Evolutionary conservation across 257 asterid genomes (phyloP).

Genomic region (Solanum medicagineum): DNA sequence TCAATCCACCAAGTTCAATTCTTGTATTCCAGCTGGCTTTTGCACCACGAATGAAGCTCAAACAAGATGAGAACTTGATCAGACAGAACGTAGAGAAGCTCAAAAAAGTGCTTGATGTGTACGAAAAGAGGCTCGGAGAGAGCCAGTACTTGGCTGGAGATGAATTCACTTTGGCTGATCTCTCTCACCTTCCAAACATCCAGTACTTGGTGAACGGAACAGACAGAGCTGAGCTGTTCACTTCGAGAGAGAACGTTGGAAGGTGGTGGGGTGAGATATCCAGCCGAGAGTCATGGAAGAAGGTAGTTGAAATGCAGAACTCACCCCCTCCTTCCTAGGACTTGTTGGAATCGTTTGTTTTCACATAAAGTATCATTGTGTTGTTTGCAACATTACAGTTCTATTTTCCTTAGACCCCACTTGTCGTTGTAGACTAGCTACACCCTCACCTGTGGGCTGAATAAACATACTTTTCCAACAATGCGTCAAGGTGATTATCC

Average conservation of each 20-base stretch:
- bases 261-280: conserved; percentile 90
- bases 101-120: conserved; percentile 67
- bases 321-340: conserved; percentile 17
- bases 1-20: conserved; percentile 52
- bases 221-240: conserved; percentile 30
- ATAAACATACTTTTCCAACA: background rate
- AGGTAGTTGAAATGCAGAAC: conserved; percentile 58
- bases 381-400: background rate
- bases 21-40: conserved; percentile 64
- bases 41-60: conserved; percentile 65
- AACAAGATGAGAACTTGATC: conserved; percentile 54
- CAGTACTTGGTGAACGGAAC: conserved; percentile 39
- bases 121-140: conserved; percentile 65
- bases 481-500: background rate
- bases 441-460: background rate
- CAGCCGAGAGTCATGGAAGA: conserved; percentile 59
- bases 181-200: conserved; percentile 63
- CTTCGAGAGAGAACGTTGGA: conserved; percentile 52
- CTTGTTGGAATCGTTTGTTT: background rate
- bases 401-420: background rate
- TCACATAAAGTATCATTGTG: background rate
- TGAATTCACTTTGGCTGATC: conserved; percentile 72
- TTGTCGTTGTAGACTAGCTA: background rate
- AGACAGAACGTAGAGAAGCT: conserved; percentile 61
- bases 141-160: conserved; percentile 64